Conservation (phyloP, 495 filamentous ascomycete species). For the Penicillium salamii region DNA sequence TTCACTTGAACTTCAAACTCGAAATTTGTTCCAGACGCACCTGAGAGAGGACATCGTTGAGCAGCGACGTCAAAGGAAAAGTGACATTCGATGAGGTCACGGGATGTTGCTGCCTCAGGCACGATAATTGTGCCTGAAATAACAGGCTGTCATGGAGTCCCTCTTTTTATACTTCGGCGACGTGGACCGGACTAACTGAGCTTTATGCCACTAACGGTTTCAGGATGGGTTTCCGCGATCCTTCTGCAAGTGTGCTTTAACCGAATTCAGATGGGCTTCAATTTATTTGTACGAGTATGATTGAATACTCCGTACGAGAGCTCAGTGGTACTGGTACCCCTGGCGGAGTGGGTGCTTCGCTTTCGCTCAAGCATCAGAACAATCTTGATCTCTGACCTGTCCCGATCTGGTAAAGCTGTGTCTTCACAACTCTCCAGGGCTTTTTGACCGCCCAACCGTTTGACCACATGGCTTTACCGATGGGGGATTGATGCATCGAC, state of each 20-base stretch:
- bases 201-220: background rate
- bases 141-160: background rate
- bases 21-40: background rate
- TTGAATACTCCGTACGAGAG: no score
- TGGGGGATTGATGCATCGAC: no score
- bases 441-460: background rate
- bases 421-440: background rate
- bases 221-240: no score
- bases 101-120: constrained; percentile 4
- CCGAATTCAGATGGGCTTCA: no score
- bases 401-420: background rate
- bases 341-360: no score
- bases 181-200: no score
- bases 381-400: background rate
- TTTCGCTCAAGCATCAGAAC: background rate
- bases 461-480: background rate
- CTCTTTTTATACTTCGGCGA: background rate
- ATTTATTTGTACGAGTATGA: no score
- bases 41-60: background rate
- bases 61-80: background rate
- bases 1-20: background rate
- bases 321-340: no score
- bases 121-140: background rate
- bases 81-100: constrained; percentile 1
- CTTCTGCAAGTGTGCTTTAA: no score